phyloP scores from a whole-genome alignment of 2,329 filamentous ascomycete genomes.

The Talaromyces sp. region DNA sequence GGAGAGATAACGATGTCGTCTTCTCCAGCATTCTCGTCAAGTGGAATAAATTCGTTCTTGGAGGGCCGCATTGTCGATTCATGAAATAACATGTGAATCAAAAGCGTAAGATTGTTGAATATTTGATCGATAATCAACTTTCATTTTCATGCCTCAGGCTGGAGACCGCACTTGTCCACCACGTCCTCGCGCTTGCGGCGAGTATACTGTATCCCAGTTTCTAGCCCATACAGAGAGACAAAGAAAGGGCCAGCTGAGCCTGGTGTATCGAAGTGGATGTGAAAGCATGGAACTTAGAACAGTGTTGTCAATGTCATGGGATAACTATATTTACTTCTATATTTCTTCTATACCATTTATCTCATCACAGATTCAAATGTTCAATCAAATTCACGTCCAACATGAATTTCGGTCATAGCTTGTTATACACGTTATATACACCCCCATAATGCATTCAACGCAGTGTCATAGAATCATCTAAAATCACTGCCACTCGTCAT shows the following conservation, averaged over 20 bases:
- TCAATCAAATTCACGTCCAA: background rate
- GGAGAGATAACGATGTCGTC: background rate
- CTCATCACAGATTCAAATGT: background rate
- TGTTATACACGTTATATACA: background rate
- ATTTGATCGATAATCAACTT: background rate
- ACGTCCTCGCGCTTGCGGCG: background rate
- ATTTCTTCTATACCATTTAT: background rate
- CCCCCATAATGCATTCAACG: background rate
- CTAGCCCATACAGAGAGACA: background rate
- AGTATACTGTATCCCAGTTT: background rate
- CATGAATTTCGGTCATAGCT: background rate
- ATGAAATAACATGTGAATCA: background rate
- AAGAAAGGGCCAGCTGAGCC: background rate
- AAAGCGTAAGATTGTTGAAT: background rate
- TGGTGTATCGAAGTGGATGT: background rate
- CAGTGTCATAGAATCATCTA: background rate
- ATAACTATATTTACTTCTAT: background rate
- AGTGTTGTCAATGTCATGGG: background rate
- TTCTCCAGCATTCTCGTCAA: background rate
- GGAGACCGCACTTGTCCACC: background rate
- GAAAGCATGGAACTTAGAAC: too few relatives aligned
- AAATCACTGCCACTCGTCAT: constrained; percentile 33
- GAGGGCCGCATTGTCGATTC: background rate
- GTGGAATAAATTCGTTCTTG: background rate
- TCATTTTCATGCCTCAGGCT: background rate